Base-by-base conservation (phyloP, 164 flowering plant species). In the Houttuynia cordata region DNA sequence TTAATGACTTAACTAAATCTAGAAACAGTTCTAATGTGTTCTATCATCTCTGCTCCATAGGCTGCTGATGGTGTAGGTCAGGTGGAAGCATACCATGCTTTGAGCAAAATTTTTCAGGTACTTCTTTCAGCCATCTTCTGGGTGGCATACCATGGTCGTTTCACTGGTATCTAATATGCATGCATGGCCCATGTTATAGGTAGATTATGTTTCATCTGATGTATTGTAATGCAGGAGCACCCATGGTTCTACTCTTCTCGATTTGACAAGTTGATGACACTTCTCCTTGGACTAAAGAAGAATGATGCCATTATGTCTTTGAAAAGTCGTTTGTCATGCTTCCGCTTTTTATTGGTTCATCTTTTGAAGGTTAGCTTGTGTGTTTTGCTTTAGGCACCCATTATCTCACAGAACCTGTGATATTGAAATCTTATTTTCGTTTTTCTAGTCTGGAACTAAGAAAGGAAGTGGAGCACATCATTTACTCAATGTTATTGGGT, bases 41-140 rank as follows among this genome's bases (percentile, higher is more conserved):
- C 5, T 54, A 30, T 30, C 51, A 24, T 54, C 18, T 30, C 15
- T 17, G 10, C 30, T 63, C 34, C 69, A 23, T 67, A 91, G 96
- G 80, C 53, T 51, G 65, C 61, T 58, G 61, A 72, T 68, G 85
- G 60, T 59, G 58, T 56, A 56, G 72, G 70, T 62, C 82, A 75
- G 54, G 7, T 47, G 40, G 81, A 78, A 75, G 91, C 83, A 17
- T 92, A 78, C 69, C 47, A 53, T 54, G 66, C 83, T 53, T 67
- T 92, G 75, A 76, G 80, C 82, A 81, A 68, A 76, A 74, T 92
- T 51, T 67, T 92, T 57, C 71, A 85, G 96, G 98, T 90, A n/a
- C 21, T 24, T 54, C 57, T 54, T 24, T 56, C 71, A 39, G 49
- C 49, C 4, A 12, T 45, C 12, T 3, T 45, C 17, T 4, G 17